phyloP scores from a whole-genome alignment of 345 rosid species.

The Arabidopsis arenosa region DNA sequence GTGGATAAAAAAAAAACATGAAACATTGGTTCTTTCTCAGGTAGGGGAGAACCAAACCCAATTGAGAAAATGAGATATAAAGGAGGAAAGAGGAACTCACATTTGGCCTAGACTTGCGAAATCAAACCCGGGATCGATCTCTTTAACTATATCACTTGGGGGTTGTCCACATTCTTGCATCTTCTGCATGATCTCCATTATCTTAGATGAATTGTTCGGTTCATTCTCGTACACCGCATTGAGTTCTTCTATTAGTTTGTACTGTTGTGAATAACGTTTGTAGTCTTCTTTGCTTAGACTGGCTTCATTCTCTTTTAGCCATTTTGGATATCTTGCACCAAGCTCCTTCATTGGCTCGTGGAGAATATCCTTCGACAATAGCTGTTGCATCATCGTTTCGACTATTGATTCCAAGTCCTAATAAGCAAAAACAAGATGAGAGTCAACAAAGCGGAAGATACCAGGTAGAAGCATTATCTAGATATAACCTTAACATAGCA shows the following conservation, averaged over 20 bases:
- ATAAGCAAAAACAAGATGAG: constrained; percentile 32
- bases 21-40: constrained; percentile 6
- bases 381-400: constrained; percentile 98
- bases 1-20: constrained; percentile 31
- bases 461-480: neutral
- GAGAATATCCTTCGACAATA: constrained; percentile 86
- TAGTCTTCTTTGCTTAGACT: constrained; percentile 73
- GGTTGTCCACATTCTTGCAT: constrained; percentile 99
- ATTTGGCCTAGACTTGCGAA: constrained; percentile 72
- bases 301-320: constrained; percentile 82
- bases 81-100: constrained; percentile 54
- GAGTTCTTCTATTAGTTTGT: constrained; percentile 72
- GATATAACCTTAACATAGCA: neutral
- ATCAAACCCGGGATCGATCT: constrained; percentile 88
- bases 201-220: constrained; percentile 68
- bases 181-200: constrained; percentile 92
- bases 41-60: neutral
- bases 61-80: neutral
- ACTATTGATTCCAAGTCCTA: constrained; percentile 93
- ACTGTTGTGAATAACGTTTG: constrained; percentile 66
- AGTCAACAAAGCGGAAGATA: neutral
- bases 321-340: constrained; percentile 79
- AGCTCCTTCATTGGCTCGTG: constrained; percentile 96
- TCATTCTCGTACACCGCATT: constrained; percentile 82
- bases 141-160: constrained; percentile 87